Evolutionary conservation across 2,329 filamentous ascomycete genomes (phyloP).

Genomic region (Colletotrichum sublineola): DNA sequence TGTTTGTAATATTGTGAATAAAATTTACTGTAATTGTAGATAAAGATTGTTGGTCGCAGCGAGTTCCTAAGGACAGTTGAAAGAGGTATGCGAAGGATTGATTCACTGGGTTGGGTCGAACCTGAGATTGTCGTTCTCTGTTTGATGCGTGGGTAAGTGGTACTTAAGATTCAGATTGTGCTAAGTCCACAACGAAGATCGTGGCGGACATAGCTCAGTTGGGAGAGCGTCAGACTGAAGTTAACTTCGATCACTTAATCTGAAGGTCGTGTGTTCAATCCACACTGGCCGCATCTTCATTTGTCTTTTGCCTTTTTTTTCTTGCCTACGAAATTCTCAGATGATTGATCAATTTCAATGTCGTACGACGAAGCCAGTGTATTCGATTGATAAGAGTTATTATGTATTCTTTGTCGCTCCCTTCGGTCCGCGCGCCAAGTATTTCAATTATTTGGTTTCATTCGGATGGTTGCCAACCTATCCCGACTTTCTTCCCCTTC

Average conservation of each 20-base stretch:
- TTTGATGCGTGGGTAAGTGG: rapidly evolving
- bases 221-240: slow-evolving; percentile 43
- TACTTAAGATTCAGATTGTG: not conserved
- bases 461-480: not conserved
- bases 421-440: not conserved
- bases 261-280: slow-evolving; percentile 43
- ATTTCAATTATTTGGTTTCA: not conserved
- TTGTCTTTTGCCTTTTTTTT: not conserved
- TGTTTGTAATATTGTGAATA: not conserved
- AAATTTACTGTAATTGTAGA: rapidly evolving
- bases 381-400: too few species aligned
- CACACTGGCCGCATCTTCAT: slow-evolving; percentile 40
- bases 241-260: slow-evolving; percentile 39
- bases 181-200: not conserved
- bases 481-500: not conserved
- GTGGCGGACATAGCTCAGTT: slow-evolving; percentile 43
- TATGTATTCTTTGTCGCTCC: too few species aligned
- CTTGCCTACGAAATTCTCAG: too few species aligned
- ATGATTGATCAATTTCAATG: too few species aligned
- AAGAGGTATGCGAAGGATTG: not conserved
- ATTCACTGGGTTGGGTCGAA: not conserved
- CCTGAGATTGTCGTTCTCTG: too few species aligned
- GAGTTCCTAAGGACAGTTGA: not conserved
- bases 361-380: too few species aligned
- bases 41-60: not conserved